phyloP scores from a whole-genome alignment of 2,329 filamentous ascomycete genomes.

The Aspergillus puulaauensis region DNA sequence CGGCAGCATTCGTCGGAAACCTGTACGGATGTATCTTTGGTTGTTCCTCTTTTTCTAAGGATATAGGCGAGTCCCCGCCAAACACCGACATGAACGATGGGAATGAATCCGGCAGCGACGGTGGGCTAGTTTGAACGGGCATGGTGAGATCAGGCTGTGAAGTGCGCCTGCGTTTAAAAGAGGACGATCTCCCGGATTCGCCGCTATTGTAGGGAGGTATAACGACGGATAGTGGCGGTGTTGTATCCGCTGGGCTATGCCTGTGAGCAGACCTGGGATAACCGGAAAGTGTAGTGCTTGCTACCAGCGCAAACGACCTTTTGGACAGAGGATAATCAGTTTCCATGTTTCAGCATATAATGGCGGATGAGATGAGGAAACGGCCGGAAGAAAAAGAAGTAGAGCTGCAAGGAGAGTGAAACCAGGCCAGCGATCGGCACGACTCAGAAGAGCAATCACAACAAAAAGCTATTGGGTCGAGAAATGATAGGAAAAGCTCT shows the following conservation, averaged over 20 bases:
- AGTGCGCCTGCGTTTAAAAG: constrained; percentile 32
- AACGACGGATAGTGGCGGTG: constrained; percentile 15
- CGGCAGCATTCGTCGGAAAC: constrained; percentile 28
- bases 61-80: constrained; percentile 37
- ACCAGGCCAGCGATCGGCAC: constrained; percentile 25
- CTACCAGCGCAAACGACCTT: constrained; percentile 44
- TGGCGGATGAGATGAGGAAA: constrained; percentile 11
- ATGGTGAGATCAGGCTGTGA: constrained; percentile 28
- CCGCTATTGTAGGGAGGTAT: constrained; percentile 26
- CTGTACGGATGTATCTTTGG: constrained; percentile 25
- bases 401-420: constrained; percentile 31
- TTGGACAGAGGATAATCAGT: constrained; percentile 31
- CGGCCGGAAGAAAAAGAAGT: constrained; percentile 21
- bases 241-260: constrained; percentile 15
- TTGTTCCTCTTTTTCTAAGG: constrained; percentile 29
- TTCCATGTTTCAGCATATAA: constrained; percentile 23
- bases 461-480: constrained; percentile 17
- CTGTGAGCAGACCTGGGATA: constrained; percentile 29
- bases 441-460: constrained; percentile 17
- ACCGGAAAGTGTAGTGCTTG: constrained; percentile 32
- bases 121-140: constrained; percentile 42
- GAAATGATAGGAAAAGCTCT: constrained; percentile 8
- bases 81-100: constrained; percentile 56
- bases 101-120: constrained; percentile 46
- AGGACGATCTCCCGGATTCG: constrained; percentile 27